phyloP scores from a whole-genome alignment of 257 asterid genomes.

The Penstemon barbatus region DNA sequence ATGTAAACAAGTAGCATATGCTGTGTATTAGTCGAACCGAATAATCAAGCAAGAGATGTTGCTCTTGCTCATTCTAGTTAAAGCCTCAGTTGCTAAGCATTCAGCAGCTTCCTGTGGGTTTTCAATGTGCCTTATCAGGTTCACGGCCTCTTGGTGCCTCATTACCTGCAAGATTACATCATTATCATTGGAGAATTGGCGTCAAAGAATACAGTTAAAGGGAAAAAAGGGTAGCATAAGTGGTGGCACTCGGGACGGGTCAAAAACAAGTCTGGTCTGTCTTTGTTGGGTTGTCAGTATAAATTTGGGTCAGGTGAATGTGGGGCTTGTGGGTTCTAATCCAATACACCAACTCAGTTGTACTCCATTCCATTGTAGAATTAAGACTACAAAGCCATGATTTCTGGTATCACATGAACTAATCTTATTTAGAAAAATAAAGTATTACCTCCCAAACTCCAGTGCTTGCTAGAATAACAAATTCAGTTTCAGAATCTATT shows the following conservation, averaged over 20 bases:
- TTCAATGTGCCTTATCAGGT: constrained; percentile 62
- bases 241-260: too few relatives aligned
- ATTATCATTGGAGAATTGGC: too few relatives aligned
- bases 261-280: too few relatives aligned
- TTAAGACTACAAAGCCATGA: too few relatives aligned
- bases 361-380: too few relatives aligned
- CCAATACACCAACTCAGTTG: too few relatives aligned
- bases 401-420: background rate
- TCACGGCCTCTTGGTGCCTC: constrained; percentile 67
- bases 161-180: constrained; percentile 43
- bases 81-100: constrained; percentile 62
- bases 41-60: constrained; percentile 56
- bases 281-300: too few relatives aligned
- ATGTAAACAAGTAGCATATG: background rate
- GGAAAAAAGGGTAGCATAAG: background rate
- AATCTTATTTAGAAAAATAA: background rate
- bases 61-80: constrained; percentile 52
- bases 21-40: constrained; percentile 43
- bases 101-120: constrained; percentile 66
- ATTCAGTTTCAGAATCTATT: constrained; percentile 49
- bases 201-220: background rate
- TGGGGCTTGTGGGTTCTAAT: too few relatives aligned
- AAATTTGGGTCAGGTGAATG: too few relatives aligned
- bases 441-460: constrained; percentile 68
- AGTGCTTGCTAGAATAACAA: constrained; percentile 56